A percentile compares a stretch with the other conserved stretches of the same genome.
phyloP scores from a whole-genome alignment of 2,329 filamentous ascomycete genomes.

The Diaporthe humulicola region DNA sequence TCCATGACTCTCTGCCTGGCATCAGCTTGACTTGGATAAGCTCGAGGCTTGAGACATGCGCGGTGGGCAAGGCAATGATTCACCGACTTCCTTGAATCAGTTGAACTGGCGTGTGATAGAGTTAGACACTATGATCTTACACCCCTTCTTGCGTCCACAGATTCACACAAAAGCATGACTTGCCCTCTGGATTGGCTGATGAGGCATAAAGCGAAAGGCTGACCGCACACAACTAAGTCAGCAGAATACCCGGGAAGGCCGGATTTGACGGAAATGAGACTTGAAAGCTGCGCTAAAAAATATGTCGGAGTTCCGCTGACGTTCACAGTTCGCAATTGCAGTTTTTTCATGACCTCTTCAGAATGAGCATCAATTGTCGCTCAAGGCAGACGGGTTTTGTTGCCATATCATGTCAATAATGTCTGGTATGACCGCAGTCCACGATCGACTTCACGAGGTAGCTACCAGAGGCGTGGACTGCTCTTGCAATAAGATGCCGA shows the following conservation, averaged over 20 bases:
- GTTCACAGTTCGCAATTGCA: too few relatives aligned
- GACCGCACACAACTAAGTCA: background rate
- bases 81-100: background rate
- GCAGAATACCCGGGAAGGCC: background rate
- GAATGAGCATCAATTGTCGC: too few relatives aligned
- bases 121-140: background rate
- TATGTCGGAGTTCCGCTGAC: background rate
- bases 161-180: background rate
- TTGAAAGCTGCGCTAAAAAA: background rate
- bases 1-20: constrained; percentile 3
- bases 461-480: background rate
- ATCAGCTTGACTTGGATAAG: background rate
- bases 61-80: background rate
- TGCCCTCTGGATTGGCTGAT: background rate
- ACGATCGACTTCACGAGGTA: background rate
- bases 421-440: background rate
- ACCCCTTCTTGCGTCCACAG: background rate
- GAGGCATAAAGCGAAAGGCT: background rate
- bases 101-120: background rate
- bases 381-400: background rate
- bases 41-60: background rate
- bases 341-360: background rate
- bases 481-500: background rate
- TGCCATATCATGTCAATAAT: background rate
- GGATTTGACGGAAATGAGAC: background rate